Base-by-base conservation (phyloP, 495 filamentous ascomycete genomes). In the Penicillium desertorum region DNA sequence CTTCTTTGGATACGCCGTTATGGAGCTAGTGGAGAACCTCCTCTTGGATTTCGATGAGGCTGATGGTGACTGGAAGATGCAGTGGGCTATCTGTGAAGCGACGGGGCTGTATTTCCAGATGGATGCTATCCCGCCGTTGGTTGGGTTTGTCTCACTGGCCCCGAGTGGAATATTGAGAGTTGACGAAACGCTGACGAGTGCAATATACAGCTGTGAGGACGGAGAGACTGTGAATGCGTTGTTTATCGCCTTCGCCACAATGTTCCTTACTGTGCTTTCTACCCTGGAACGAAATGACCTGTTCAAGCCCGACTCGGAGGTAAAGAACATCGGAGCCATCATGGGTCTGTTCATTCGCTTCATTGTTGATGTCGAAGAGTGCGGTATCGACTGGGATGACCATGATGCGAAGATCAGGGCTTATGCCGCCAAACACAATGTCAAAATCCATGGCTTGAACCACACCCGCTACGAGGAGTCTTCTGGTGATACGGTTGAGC, bases 21-120 rank as follows among this genome's bases (percentile, higher is more conserved):
- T 66, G 37, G 77, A 81, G 56, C 51, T 73, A 8, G 54, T 77
- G 12, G 67, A 75, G 50, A 81, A 81, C 56, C 37, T 80, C 0
- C 46, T 23, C 22, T 23, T 73, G 12, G 76, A 74, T 51, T 78
- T 74, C 52, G 52, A 68, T 17, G 65, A 70, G 44, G 67, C 62
- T 10, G 36, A 60, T 17, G 66, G 62, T 19, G 63, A 75, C 27
- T 68, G 61, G 54, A 64, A 70, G 17, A 61, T 68, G 49, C 63
- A 71, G 25, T 69, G 70, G 65, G 62, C 60, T 51, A 62, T 76
- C 20, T 76, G 72, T 19, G 72, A 76, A 51, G 63, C 59, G 4
- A 25, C 69, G 10, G 58, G 53, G 1, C 19, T 68, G 45, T 66
- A 71, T 29, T 51, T 70, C 43, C 30, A 32, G 22, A 12, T 46